A percentile compares a stretch with the other conserved stretches of the same genome.
Conservation (phyloP, 768 basidiomycete species). For the Suillus tomentosus region DNA sequence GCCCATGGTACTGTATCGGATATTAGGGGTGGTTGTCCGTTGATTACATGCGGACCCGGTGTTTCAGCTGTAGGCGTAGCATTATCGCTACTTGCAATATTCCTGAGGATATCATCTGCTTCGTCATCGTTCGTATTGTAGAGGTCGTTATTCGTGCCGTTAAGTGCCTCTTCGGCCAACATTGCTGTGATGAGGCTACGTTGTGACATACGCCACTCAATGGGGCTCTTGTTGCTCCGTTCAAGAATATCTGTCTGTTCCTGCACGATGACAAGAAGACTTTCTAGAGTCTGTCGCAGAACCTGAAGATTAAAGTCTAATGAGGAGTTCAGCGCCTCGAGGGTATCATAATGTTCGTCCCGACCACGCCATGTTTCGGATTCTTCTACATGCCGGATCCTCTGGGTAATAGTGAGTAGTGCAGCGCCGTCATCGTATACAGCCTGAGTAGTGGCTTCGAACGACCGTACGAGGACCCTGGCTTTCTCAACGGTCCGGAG, state of each 20-base stretch:
- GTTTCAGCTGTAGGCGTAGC: conserved; percentile 7
- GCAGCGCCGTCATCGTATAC: conserved; percentile 50
- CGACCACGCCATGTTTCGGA: conserved; percentile 27
- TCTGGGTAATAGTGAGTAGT: conserved; percentile 44
- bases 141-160: conserved; percentile 14
- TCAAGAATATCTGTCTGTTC: conserved; percentile 44
- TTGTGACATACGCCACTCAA: conserved; percentile 50
- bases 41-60: conserved; percentile 17
- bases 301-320: conserved; percentile 38
- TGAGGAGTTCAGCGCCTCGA: conserved; percentile 32
- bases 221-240: conserved; percentile 40
- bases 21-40: conserved; percentile 13
- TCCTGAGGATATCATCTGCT: conserved; percentile 17
- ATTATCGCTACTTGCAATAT: conserved; percentile 14
- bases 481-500: conserved; percentile 47
- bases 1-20: not conserved
- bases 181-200: conserved; percentile 36
- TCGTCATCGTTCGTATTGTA: conserved; percentile 16
- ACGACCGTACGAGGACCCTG: conserved; percentile 44
- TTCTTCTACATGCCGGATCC: conserved; percentile 28
- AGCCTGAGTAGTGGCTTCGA: conserved; percentile 51
- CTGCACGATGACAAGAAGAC: conserved; percentile 37
- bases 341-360: conserved; percentile 28
- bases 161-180: conserved; percentile 24
- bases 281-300: conserved; percentile 40